Base-by-base conservation (phyloP, 1,284 basidiomycete species). In the Coniferiporia sulphurascens region DNA sequence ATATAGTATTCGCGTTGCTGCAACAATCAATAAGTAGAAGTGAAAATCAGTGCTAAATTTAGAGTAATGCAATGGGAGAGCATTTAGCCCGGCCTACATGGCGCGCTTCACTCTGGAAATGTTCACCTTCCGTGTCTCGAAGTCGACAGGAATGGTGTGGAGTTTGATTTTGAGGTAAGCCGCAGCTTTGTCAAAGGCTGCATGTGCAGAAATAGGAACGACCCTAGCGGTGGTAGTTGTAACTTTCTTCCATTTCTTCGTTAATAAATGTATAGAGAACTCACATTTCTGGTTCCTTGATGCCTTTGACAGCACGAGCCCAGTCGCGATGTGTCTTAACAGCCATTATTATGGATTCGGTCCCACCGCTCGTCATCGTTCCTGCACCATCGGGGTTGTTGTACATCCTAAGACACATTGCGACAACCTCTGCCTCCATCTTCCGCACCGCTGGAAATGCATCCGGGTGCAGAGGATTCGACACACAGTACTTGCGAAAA, bases 391-490 rank as follows among this genome's bases (percentile, higher is more conserved):
- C 76, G 1, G 91, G 89, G 64, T 90, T 87, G 70, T 93, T 89
- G 77, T 91, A 97, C 76, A 96, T 80, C 60, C 83, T 81, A 50
- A 98, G 78, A 64, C 90, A 91, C 91, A 98, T 98, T n/a, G 90
- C 79, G 48, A 99, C 93, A 49, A 98, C 84, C 71, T 98, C 95
- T 7, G 95, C 90, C 70, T 99, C 96, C 96, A 99, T 99, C 75
- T 97, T 95, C 54, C 96, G 82, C 4, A 98, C 78, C 0, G 91
- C 89, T 0, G 96, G 95, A 76, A 99, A 98, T 38, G 97, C 88
- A 63, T 97, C 95, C 0, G 96, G 95, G 68, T 98, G 96, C 1
- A 98, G 79, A 1, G 96, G 95, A 68, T 98, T 98, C 32, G 91
- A 88, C 57, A 91, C 81, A 50, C 82, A 84, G 64, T 91, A 92